Conservation (phyloP, 768 basidiomycete species). For the Lactarius psammicola region DNA sequence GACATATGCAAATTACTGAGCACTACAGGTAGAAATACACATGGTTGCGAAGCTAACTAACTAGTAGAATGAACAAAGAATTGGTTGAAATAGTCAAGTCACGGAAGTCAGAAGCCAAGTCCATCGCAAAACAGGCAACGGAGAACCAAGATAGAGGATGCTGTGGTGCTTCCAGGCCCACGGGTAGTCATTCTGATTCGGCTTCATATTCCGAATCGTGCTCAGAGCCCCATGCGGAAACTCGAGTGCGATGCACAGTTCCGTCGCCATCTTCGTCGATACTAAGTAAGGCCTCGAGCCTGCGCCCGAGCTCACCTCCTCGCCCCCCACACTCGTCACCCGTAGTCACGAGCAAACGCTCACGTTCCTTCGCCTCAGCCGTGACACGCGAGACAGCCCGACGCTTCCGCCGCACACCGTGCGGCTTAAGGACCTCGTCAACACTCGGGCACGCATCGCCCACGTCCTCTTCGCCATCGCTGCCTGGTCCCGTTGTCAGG, state of each 20-base stretch:
- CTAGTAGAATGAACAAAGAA: not conserved
- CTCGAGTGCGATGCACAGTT: not conserved
- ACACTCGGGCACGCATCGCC: constrained; percentile 25
- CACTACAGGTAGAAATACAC: constrained; percentile 3
- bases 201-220: constrained; percentile 34
- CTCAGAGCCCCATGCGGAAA: constrained; percentile 19
- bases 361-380: constrained; percentile 61
- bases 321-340: constrained; percentile 79
- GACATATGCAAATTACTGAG: constrained; percentile 3
- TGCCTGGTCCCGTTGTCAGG: not conserved
- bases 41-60: not conserved
- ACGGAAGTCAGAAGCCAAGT: not conserved
- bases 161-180: not conserved
- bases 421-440: constrained; percentile 26
- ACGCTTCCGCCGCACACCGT: constrained; percentile 32
- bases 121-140: constrained; percentile 15
- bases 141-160: not conserved
- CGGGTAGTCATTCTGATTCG: constrained; percentile 25
- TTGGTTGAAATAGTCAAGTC: not conserved
- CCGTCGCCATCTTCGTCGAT: constrained; percentile 35
- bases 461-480: constrained; percentile 20
- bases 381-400: constrained; percentile 49
- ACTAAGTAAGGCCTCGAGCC: constrained; percentile 73
- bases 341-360: constrained; percentile 65
- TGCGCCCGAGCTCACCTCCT: constrained; percentile 71